A percentile compares a stretch with the other conserved stretches of the same genome.
Conservation (phyloP, 495 filamentous ascomycete species). For the Talaromyces liani region DNA sequence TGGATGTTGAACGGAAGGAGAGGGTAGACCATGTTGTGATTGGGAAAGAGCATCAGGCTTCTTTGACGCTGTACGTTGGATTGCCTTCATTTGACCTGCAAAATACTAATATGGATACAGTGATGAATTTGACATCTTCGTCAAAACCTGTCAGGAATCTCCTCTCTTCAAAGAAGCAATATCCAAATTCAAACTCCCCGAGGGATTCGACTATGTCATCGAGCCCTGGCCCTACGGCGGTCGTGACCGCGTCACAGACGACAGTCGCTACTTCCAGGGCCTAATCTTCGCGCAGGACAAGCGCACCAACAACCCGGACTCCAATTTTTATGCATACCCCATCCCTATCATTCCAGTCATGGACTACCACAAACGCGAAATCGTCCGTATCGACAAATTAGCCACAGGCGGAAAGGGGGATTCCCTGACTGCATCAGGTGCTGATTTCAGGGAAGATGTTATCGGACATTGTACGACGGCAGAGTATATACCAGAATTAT, state of each 20-base stretch:
- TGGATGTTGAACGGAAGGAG: constrained; percentile 46
- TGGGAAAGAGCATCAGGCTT: constrained; percentile 52
- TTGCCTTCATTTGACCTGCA: constrained; percentile 12
- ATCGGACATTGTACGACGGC: constrained; percentile 38
- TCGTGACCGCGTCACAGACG: constrained; percentile 46
- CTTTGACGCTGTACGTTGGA: constrained; percentile 46
- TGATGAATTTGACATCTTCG: constrained; percentile 54
- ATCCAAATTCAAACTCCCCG: constrained; percentile 53
- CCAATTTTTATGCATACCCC: constrained; percentile 77
- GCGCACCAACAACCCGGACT: constrained; percentile 31
- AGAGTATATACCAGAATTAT: constrained; percentile 65
- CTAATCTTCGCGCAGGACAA: constrained; percentile 41
- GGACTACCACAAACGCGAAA: constrained; percentile 56
- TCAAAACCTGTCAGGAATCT: constrained; percentile 52
- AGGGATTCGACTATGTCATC: constrained; percentile 56
- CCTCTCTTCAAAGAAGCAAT: constrained; percentile 54
- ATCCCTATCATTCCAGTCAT: constrained; percentile 73
- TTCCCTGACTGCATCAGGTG: constrained; percentile 19
- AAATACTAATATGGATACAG: constrained; percentile 17
- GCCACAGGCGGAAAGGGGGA: constrained; percentile 41
- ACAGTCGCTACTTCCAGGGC: constrained; percentile 47
- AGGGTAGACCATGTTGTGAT: constrained; percentile 47
- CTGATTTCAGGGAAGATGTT: constrained; percentile 42
- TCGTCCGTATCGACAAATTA: constrained; percentile 48
- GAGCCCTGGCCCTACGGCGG: constrained; percentile 69